phyloP scores from a whole-genome alignment of 2,329 filamentous ascomycete species.

The Westerdykella ornata region DNA sequence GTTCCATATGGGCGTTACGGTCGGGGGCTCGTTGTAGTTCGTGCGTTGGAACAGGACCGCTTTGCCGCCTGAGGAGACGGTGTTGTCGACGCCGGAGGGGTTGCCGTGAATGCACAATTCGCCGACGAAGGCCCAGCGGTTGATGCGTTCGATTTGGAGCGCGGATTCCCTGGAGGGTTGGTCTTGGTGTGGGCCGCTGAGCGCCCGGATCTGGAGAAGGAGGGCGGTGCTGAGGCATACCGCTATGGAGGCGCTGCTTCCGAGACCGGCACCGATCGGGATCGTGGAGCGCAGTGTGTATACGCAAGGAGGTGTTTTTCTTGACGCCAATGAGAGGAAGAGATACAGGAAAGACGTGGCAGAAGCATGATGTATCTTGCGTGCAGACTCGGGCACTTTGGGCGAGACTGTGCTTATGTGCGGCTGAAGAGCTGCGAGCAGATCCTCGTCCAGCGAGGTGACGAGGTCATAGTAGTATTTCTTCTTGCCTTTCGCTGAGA shows the following conservation, averaged over 20 bases:
- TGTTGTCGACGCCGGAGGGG: slow-evolving; percentile 95
- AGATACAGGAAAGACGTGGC: slow-evolving; percentile 87
- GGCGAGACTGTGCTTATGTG: slow-evolving; percentile 67
- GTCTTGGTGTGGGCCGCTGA: slow-evolving; percentile 86
- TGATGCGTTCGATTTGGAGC: slow-evolving; percentile 88
- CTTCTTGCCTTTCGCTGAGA: slow-evolving; percentile 76
- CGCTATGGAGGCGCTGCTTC: slow-evolving; percentile 88
- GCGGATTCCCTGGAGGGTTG: slow-evolving; percentile 83
- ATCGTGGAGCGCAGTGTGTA: slow-evolving; percentile 93
- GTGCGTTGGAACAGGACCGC: slow-evolving; percentile 82
- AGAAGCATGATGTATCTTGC: slow-evolving; percentile 77
- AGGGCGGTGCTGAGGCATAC: slow-evolving; percentile 83
- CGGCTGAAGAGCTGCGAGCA: slow-evolving; percentile 73
- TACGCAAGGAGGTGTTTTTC: slow-evolving; percentile 70
- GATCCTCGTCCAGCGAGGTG: slow-evolving; percentile 73
- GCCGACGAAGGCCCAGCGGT: slow-evolving; percentile 93
- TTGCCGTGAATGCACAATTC: slow-evolving; percentile 98
- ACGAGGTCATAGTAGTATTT: slow-evolving; percentile 85
- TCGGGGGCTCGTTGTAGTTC: slow-evolving; percentile 70
- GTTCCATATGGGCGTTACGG: slow-evolving; percentile 68
- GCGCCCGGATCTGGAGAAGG: slow-evolving; percentile 76
- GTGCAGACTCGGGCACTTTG: slow-evolving; percentile 58
- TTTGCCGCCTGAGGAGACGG: slow-evolving; percentile 86
- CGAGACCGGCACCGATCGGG: slow-evolving; percentile 82
- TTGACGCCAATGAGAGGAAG: slow-evolving; percentile 77